Base-by-base conservation (phyloP, 352 stramenopile genomes). In the Phytophthora sp. region DNA sequence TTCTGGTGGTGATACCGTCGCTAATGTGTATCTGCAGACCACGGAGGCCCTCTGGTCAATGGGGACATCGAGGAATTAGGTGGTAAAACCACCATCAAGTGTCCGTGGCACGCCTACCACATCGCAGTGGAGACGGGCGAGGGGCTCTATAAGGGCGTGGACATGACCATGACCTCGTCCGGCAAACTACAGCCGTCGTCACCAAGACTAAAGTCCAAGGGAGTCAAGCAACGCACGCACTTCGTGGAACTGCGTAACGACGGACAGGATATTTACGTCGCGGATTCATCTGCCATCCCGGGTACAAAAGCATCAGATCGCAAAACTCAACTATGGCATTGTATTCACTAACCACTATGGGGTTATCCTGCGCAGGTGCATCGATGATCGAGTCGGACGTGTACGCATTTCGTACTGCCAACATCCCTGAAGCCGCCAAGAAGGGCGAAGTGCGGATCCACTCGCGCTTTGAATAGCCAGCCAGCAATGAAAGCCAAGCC, bases 31-130 rank as follows among this genome's bases (percentile, higher is more conserved):
- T 18, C 13, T 56, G 26, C 32, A 94, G 85, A 95, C 62, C 87
- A 95, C 49, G 87, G 87, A 20, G 87, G 87, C 8, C 87, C 87
- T 58, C 66, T 95, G 10, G 28, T 79, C 4, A 91, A 86, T 54
- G 87, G 87, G 49, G 87, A 95, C 48, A 94, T 95, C 62, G 87
- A 95, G 54, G 87, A 94, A 61, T 73, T 95, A 48, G 84, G 83
- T 21, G 83, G 80, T 32, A 92, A 91, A 27, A 54, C 77, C 8
- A 89, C 82, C 3, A 79, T 94, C 62, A 91, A 92, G 63, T 94
- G 87, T 68, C 87, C 87, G 23, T 95, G 87, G 87, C 87, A 95
- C 61, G 83, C 83, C 39, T 95, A 89, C 69, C 87, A 91, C 43
- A 95, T 95, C 62, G 83, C 82, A 8, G 54, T 95, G 10, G 80